phyloP scores from a whole-genome alignment of 805 yeast genomes.

The Schwanniomyces vanrijiae region DNA sequence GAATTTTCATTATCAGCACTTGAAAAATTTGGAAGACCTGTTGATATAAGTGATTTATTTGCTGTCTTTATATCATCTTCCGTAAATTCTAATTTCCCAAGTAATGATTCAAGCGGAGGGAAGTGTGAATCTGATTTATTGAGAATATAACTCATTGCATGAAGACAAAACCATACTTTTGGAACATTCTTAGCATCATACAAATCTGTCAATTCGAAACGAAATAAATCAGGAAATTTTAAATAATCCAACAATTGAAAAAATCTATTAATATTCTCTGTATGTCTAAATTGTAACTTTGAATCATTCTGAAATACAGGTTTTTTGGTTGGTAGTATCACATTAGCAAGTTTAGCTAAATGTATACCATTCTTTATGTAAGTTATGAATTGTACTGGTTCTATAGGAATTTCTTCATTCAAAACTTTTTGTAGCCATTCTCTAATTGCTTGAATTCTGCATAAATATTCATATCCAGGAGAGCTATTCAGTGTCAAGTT shows the following conservation, averaged over 20 bases:
- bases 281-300: slow-evolving; percentile 77
- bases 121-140: slow-evolving; percentile 52
- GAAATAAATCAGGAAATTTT: slow-evolving; percentile 81
- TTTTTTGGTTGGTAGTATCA: slow-evolving; percentile 65
- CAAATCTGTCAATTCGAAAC: slow-evolving; percentile 88
- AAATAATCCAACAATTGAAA: slow-evolving; percentile 67
- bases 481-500: slow-evolving; percentile 29
- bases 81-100: slow-evolving; percentile 61
- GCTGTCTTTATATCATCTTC: slow-evolving; percentile 70
- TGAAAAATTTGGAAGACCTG: slow-evolving; percentile 73
- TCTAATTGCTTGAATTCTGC: slow-evolving; percentile 80
- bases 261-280: slow-evolving; percentile 88
- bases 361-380: slow-evolving; percentile 81
- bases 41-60: slow-evolving; percentile 65
- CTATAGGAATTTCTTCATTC: slow-evolving; percentile 52
- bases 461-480: slow-evolving; percentile 68
- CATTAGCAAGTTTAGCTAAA: slow-evolving; percentile 74
- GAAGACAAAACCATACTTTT: slow-evolving; percentile 89
- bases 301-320: slow-evolving; percentile 54
- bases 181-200: slow-evolving; percentile 92
- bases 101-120: slow-evolving; percentile 61
- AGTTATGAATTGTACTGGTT: slow-evolving; percentile 60
- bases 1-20: slow-evolving; percentile 33
- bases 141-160: slow-evolving; percentile 79
- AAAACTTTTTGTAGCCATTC: slow-evolving; percentile 72